phyloP scores from a whole-genome alignment of 768 basidiomycete species.

The Lentinula boryana region DNA sequence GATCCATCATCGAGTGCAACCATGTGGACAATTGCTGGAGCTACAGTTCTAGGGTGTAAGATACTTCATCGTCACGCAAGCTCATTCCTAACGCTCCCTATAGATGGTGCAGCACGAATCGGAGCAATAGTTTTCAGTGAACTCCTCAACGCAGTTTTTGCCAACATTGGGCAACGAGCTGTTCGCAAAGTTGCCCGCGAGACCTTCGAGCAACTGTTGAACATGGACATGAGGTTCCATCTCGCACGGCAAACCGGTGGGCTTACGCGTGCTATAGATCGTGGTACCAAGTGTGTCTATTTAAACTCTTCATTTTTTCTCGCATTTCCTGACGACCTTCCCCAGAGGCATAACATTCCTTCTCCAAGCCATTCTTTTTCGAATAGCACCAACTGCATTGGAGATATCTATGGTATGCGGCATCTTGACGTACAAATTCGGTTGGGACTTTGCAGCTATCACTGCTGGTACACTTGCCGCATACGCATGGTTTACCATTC shows the following conservation, averaged over 20 bases:
- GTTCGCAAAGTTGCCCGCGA: constrained; percentile 94
- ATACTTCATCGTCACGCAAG: constrained; percentile 12
- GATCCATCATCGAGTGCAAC: constrained; percentile 52
- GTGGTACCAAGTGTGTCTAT: constrained; percentile 83
- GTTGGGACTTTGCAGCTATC: constrained; percentile 94
- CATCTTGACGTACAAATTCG: constrained; percentile 95
- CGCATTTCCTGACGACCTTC: background rate
- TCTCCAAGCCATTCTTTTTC: constrained; percentile 87
- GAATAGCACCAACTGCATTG: constrained; percentile 91
- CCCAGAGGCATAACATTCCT: constrained; percentile 92
- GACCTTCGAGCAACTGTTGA: constrained; percentile 89
- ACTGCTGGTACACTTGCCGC: constrained; percentile 79
- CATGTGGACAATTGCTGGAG: constrained; percentile 90
- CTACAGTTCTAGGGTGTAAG: constrained; percentile 87
- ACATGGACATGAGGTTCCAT: constrained; percentile 90
- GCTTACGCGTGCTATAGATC: constrained; percentile 91
- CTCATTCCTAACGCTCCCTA: background rate
- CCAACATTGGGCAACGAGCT: constrained; percentile 90
- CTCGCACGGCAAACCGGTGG: constrained; percentile 93
- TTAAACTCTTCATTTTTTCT: background rate
- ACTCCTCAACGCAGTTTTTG: constrained; percentile 92
- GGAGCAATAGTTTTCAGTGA: constrained; percentile 89
- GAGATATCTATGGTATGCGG: constrained; percentile 98
- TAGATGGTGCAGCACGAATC: constrained; percentile 89
- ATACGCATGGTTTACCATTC: constrained; percentile 97